Conservation (phyloP, 2,329 filamentous ascomycete genomes). For the Cadophora luteo-olivacea region DNA sequence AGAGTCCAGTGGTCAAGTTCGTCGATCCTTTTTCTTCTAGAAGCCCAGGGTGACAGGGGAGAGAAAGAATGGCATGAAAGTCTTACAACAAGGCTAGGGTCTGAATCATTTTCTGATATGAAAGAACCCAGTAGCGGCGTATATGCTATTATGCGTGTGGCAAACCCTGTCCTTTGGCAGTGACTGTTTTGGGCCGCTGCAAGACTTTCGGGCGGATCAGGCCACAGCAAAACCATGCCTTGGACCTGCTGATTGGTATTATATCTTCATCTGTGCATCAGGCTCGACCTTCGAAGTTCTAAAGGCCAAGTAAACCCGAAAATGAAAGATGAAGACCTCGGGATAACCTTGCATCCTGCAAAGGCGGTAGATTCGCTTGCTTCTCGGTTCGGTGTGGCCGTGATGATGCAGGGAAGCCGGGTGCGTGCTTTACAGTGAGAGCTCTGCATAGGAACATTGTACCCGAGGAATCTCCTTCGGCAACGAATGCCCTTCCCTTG, state of each 20-base stretch:
- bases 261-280: not conserved
- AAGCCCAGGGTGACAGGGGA: conserved; percentile 19
- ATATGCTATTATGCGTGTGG: conserved; percentile 15
- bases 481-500: not conserved
- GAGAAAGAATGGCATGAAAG: conserved; percentile 25
- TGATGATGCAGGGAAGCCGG: not conserved
- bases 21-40: conserved; percentile 31
- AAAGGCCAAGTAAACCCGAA: too few species aligned
- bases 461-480: not conserved
- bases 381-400: conserved; percentile 4
- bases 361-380: not conserved
- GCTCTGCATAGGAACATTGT: not conserved
- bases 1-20: not conserved
- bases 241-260: not conserved
- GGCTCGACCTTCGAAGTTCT: not conserved
- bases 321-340: not conserved
- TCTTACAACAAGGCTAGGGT: conserved; percentile 25
- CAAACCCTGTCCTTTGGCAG: conserved; percentile 32
- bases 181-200: conserved; percentile 30
- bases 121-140: conserved; percentile 9
- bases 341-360: not conserved
- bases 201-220: not conserved
- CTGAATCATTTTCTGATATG: conserved; percentile 23
- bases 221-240: not conserved
- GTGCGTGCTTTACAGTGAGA: not conserved